Conservation (phyloP, 2,329 filamentous ascomycete species). For the Ascosphaera pollenicola region DNA sequence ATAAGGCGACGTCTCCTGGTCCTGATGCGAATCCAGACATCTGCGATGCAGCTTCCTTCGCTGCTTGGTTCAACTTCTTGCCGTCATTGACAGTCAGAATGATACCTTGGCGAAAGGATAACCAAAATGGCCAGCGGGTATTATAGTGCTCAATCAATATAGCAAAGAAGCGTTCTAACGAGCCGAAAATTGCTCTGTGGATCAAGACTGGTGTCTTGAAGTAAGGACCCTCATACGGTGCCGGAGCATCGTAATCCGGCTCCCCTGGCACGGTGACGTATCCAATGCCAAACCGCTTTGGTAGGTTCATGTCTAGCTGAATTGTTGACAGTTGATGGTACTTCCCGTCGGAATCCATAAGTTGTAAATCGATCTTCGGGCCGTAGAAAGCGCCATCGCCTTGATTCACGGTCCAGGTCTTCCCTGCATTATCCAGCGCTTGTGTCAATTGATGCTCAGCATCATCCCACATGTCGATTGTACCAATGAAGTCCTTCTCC, state of each 20-base stretch:
- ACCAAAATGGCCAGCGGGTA: slow-evolving; percentile 70
- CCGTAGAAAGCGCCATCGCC: slow-evolving; percentile 83
- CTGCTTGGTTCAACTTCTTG: slow-evolving; percentile 22
- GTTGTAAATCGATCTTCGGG: slow-evolving; percentile 73
- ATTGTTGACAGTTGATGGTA: slow-evolving; percentile 78
- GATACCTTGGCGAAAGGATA: slow-evolving; percentile 57
- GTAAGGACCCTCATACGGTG: slow-evolving; percentile 23
- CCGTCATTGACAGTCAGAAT: slow-evolving; percentile 47
- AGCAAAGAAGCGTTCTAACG: slow-evolving; percentile 65
- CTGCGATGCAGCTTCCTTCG: slow-evolving; percentile 26
- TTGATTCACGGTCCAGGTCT: slow-evolving; percentile 51
- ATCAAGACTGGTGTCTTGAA: slow-evolving; percentile 52
- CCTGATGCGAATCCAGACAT: slow-evolving; percentile 22
- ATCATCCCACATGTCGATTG: slow-evolving; percentile 42
- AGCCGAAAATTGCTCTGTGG: slow-evolving; percentile 66
- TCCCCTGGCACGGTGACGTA: slow-evolving; percentile 35
- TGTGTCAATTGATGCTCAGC: slow-evolving; percentile 45
- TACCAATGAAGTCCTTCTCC: slow-evolving; percentile 55
- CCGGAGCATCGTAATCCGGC: slow-evolving; percentile 17
- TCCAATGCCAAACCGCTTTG: slow-evolving; percentile 55
- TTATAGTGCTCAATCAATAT: slow-evolving; percentile 65
- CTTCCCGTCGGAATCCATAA: slow-evolving; percentile 60
- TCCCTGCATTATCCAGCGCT: slow-evolving; percentile 40
- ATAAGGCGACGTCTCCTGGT: slow-evolving; percentile 13
- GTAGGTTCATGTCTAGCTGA: slow-evolving; percentile 76